Evolutionary conservation across 768 basidiomycete genomes (phyloP), one percentile per base, ranked within the genome.

Genomic region (Termitomyces sp.): DNA sequence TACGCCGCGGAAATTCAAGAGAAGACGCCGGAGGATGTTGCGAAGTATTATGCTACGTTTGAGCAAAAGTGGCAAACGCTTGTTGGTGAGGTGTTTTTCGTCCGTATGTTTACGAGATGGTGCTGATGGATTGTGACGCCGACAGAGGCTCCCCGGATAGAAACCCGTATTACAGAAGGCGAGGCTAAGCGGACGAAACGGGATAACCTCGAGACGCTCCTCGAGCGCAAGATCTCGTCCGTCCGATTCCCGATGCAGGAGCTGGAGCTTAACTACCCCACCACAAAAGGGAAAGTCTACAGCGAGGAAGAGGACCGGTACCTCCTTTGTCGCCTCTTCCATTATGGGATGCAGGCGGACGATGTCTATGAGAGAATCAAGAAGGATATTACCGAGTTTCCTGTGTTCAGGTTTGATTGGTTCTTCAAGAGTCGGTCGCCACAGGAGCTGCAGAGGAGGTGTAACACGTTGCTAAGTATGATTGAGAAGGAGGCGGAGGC

Each of bases 321-420:
- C 75, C 80, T 98, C 11, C 82, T 98, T 38, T 94, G 92, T 66
- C 84, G 95, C 25, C 73, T 98, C 60, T 84, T 86, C 68, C 85
- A 96, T 72, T 95, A 98, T 62, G 94, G 95, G 23, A 86, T 98
- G 80, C 86, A 87, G 54, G 75, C 81, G 16, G 92, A 92, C 49
- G 94, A 97, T 64, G 89, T 93, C 25, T 97, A 95, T 66, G 96
- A 99, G 66, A 75, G 87, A 53, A 97, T 98, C 74, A 97, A 96
- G 82, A 85, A 88, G 71, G 96, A 98, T 71, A 94, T 98, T 61
- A 88, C 86, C 16, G 95, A 98, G 73, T 98, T 95, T 73, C 95
- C 96, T 1, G 90, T 95, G 14, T 99, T 98, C 76, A 80, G 95
- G 21, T 98, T 98, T 65, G 95, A 98, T 67, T 98, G 95, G 96